Base-by-base conservation (phyloP, 768 basidiomycete genomes). In the Rhizopogon sp. region DNA sequence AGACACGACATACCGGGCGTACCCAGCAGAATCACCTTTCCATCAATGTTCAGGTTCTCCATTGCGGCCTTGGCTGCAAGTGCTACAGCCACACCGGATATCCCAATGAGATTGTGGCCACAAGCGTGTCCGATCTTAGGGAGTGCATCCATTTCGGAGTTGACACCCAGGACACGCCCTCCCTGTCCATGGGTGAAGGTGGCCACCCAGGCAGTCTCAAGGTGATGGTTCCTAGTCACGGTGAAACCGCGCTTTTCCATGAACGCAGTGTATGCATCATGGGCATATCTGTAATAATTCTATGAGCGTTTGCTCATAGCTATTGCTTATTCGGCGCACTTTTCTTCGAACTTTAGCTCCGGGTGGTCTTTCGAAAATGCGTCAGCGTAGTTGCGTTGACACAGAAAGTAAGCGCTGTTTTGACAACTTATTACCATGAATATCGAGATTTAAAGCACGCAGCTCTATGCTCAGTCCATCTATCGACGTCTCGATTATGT, bases 91-190 rank as follows among this genome's bases (percentile, higher is more conserved):
- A 88, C 82, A 13, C 86, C 87, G 60, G 72, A 61, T 37, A 88
- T 87, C 1, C 83, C 86, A 55, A 90, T 88, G 42, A 90, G 71
- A 58, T 88, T 89, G 64, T 90, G 88, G 3, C 87, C 87, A 62
- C 87, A 90, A 1, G 83, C 85, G 58, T 86, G 84, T 2, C 84
- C 79, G 22, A 82, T 70, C 0, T 77, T 65, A 53, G 60, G 61
- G 13, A 83, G 70, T 1, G 82, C 82, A 56, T 82, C 80, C 80
- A 82, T 82, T 77, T 89, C 87, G 25, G 87, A 88, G 64, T 90
- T 89, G 55, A 90, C 72, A 0, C 87, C 88, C 41, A 89, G 78
- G 0, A 77, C 80, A 52, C 83, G 76, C 14, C 86, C 87, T 41
- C 84, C 86, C n/a, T 70, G 64, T n/a, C 85, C 82, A 61, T 82